A percentile compares a stretch with the other conserved stretches of the same genome.
phyloP scores from a whole-genome alignment of 1,284 basidiomycete species.

The Ceratobasidium sp. region DNA sequence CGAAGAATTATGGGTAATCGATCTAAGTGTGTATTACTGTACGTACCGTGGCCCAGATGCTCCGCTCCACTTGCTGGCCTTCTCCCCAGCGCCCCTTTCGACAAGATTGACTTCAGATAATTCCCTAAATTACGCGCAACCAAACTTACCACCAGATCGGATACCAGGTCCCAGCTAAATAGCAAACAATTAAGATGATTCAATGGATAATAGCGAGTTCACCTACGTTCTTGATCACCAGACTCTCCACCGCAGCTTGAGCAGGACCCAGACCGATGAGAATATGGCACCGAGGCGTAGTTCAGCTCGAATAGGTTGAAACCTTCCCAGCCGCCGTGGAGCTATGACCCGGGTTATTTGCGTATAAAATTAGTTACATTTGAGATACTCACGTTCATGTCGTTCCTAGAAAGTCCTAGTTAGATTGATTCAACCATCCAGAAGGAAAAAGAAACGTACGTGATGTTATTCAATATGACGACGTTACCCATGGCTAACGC shows the following conservation, averaged over 20 bases:
- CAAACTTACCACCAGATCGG: slow-evolving; percentile 45
- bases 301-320: slow-evolving; percentile 45
- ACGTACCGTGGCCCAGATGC: slow-evolving; percentile 41
- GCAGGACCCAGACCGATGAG: slow-evolving; percentile 42
- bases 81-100: slow-evolving; percentile 39
- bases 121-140: too few relatives aligned
- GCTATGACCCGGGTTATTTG: not conserved
- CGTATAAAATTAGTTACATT: not conserved
- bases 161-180: slow-evolving; percentile 32
- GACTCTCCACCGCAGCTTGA: slow-evolving; percentile 34
- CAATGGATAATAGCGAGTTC: too few relatives aligned
- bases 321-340: slow-evolving; percentile 47
- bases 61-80: slow-evolving; percentile 47
- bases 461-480: slow-evolving; percentile 43
- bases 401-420: slow-evolving; percentile 10
- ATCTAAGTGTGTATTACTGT: not conserved
- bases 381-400: slow-evolving; percentile 34
- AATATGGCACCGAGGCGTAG: slow-evolving; percentile 40
- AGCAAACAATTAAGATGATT: not conserved
- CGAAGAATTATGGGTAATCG: not conserved
- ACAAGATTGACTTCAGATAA: not conserved
- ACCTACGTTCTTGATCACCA: slow-evolving; percentile 40
- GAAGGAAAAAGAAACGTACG: slow-evolving; percentile 2
- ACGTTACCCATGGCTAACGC: slow-evolving; percentile 48
- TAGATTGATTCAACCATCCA: not conserved